Conservation (phyloP, 371 early-diverging fungal species). For the Syncephalis plumigaleata region DNA sequence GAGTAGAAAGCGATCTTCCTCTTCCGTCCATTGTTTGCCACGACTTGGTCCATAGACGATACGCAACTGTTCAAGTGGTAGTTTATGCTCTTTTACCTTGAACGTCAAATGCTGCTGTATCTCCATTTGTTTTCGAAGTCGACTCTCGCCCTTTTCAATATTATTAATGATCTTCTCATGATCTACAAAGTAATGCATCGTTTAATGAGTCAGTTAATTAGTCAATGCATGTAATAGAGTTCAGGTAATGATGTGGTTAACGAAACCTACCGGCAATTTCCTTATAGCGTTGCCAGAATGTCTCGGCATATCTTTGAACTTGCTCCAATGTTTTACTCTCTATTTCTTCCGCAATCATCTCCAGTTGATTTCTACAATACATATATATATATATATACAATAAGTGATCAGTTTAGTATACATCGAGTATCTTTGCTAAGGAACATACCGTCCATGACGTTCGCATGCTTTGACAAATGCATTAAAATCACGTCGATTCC, state of each 20-base stretch:
- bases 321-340: slow-evolving; percentile 83
- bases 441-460: slow-evolving; percentile 57
- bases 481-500: slow-evolving; percentile 88
- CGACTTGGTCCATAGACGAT: slow-evolving; percentile 68
- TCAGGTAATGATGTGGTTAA: not conserved
- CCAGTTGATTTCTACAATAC: slow-evolving; percentile 45
- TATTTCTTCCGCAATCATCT: slow-evolving; percentile 60
- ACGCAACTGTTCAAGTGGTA: slow-evolving; percentile 73
- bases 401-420: not conserved
- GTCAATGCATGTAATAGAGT: slow-evolving; percentile 22
- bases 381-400: not conserved
- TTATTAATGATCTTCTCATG: slow-evolving; percentile 71
- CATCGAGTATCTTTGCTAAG: not conserved
- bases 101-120: slow-evolving; percentile 59
- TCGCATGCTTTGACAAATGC: slow-evolving; percentile 82
- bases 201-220: not conserved
- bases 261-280: slow-evolving; percentile 15
- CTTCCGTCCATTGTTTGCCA: slow-evolving; percentile 80
- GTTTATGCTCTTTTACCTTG: slow-evolving; percentile 47
- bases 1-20: slow-evolving; percentile 90
- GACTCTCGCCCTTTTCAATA: slow-evolving; percentile 78
- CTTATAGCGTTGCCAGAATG: slow-evolving; percentile 75
- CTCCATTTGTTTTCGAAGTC: slow-evolving; percentile 56
- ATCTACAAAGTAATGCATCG: slow-evolving; percentile 20
- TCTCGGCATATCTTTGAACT: slow-evolving; percentile 61